Evolutionary conservation across 2,329 filamentous ascomycete species (phyloP).

Genomic region (Hortaea sp.): DNA sequence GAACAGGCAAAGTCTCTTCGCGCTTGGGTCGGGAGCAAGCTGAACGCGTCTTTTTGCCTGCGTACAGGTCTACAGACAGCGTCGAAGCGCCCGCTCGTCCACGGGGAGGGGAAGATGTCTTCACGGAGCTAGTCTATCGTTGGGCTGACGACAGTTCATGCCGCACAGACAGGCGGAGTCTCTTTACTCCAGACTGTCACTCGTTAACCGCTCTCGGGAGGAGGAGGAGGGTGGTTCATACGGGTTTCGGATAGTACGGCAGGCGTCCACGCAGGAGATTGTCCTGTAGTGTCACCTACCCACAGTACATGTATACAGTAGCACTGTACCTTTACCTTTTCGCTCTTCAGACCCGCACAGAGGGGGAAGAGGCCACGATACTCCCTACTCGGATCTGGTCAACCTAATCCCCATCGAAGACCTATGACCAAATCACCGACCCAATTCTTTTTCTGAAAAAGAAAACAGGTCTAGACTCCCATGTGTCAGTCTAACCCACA

Average conservation of each 20-base stretch:
- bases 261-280: not conserved
- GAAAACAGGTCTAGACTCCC: not conserved
- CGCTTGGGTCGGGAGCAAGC: too few relatives aligned
- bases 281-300: not conserved
- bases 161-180: not conserved
- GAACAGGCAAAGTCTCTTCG: not conserved
- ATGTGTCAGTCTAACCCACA: not conserved
- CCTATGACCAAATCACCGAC: not conserved
- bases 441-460: not conserved
- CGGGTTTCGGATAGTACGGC: too few relatives aligned
- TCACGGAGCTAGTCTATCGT: not conserved
- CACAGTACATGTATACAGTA: not conserved
- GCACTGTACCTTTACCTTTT: not conserved
- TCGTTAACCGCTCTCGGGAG: too few relatives aligned
- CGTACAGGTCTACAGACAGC: not conserved
- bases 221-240: too few relatives aligned
- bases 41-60: not conserved
- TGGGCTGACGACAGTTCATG: not conserved
- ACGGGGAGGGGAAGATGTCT: not conserved
- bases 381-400: too few relatives aligned
- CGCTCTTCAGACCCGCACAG: not conserved
- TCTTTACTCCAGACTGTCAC: too few relatives aligned
- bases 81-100: not conserved
- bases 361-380: too few relatives aligned
- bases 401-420: too few relatives aligned